Conservation (phyloP, 2,329 filamentous ascomycete genomes). For the Harringtonia aguacate region DNA sequence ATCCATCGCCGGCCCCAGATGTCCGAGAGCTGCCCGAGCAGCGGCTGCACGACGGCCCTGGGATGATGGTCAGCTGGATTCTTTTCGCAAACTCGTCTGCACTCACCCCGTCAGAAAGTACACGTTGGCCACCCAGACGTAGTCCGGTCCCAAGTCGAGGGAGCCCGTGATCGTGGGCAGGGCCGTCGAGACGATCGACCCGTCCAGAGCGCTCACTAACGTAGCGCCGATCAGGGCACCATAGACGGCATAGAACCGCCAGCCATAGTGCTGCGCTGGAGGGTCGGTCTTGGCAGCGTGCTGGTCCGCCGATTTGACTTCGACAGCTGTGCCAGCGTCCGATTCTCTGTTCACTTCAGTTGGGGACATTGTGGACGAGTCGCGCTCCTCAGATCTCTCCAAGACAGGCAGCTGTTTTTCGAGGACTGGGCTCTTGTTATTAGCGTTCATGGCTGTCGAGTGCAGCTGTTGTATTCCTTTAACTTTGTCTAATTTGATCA, state of each 20-base stretch:
- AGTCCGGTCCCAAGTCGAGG: constrained; percentile 12
- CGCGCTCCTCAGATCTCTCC: too few relatives aligned
- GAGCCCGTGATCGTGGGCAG: constrained; percentile 17
- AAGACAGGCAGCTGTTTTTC: too few relatives aligned
- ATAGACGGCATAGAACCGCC: neutral
- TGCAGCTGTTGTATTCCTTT: too few relatives aligned
- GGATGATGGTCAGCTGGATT: neutral
- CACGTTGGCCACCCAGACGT: constrained; percentile 18
- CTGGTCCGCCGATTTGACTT: too few relatives aligned
- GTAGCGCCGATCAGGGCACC: neutral
- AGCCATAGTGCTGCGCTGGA: neutral
- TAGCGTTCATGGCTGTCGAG: too few relatives aligned
- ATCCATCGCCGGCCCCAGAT: constrained; percentile 35
- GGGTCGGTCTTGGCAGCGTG: too few relatives aligned
- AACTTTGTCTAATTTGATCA: too few relatives aligned
- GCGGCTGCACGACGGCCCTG: constrained; percentile 43
- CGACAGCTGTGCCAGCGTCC: too few relatives aligned
- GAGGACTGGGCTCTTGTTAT: too few relatives aligned
- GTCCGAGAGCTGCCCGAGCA: constrained; percentile 34
- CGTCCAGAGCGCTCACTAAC: constrained; percentile 16
- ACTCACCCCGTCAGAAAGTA: constrained; percentile 12
- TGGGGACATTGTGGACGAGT: too few relatives aligned
- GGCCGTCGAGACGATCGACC: constrained; percentile 20
- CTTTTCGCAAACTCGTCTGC: too few relatives aligned
- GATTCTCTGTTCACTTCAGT: too few relatives aligned